Evolutionary conservation across 2,329 filamentous ascomycete genomes (phyloP), one percentile per base, ranked within the genome.

Genomic region (Fusarium mundagurra): DNA sequence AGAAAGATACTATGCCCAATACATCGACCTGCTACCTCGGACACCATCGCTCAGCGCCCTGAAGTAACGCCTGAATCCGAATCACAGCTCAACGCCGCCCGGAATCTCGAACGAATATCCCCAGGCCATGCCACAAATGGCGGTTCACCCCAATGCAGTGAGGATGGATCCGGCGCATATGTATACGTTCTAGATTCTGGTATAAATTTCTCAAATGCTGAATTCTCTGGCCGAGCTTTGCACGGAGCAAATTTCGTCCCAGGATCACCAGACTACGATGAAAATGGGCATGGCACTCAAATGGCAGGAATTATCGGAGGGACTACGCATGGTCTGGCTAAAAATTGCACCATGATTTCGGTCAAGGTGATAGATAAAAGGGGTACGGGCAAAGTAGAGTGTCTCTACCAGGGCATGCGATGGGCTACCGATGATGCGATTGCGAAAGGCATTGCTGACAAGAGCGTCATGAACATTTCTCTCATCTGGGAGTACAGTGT

Each of bases 291-390:
- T 20, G 51, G 65, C 2, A 69, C 67, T n/a, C 18, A 27, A 22
- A 53, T 67, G 4, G 67, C 65, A 8, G 65, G 39, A 8, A 44
- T 67, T 0, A 64, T 69, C 4, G 65, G 67, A 6, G 57, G 65
- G 2, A 64, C 58, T 31, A 59, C 58, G 2, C 57, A 54, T 4
- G 65, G 67, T 4, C 39, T 69, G 27, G 64, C 65, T 4, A 64
- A 59, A 3, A 54, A 36, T 8, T 54, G 50, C 33, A 36, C 18
- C 8, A 22, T 53, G 4, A 36, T 54, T 54, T 54, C 24, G 13
- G 13, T 38, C 50, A 53, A 53, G 29, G 29, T 50, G 20, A 1
- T n/a, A 6, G 4, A 14, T 9, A 34, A 20, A n/a, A 33, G 0
- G 8, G 8, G 17, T 11, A 27, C 3, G 14, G 12, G 44, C 12